A percentile compares a stretch with the other conserved stretches of the same genome.
phyloP scores from a whole-genome alignment of 2,329 filamentous ascomycete genomes.

The Trichothecium roseum region DNA sequence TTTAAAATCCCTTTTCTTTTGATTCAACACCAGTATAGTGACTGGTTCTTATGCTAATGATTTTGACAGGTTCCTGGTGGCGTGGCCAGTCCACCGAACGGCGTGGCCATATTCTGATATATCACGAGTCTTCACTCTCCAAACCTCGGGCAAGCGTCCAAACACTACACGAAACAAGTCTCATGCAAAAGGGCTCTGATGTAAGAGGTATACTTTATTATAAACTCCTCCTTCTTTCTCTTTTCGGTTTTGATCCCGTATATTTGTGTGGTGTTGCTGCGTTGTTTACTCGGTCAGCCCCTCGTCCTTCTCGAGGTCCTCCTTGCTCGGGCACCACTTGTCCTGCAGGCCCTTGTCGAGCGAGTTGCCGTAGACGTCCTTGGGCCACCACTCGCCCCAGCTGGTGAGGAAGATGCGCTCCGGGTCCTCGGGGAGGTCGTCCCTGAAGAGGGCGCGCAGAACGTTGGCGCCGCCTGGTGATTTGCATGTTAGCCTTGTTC shows the following conservation, averaged over 20 bases:
- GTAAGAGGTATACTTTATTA: too few species aligned
- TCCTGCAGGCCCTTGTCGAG: slow-evolving; percentile 38
- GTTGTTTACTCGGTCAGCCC: too few species aligned
- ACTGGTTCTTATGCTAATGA: slow-evolving; percentile 1
- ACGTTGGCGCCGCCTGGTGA: slow-evolving; percentile 35
- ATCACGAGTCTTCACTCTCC: too few species aligned
- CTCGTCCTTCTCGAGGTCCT: slow-evolving; percentile 36
- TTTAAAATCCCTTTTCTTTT: slow-evolving; percentile 7
- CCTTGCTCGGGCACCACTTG: slow-evolving; percentile 37
- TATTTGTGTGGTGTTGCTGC: too few species aligned
- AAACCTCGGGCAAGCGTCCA: too few species aligned
- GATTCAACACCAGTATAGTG: neutral
- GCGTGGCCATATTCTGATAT: slow-evolving; percentile 25
- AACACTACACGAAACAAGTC: too few species aligned
- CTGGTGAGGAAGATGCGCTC: slow-evolving; percentile 44
- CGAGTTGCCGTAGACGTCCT: slow-evolving; percentile 26
- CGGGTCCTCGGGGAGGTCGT: slow-evolving; percentile 38
- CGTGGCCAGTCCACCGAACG: slow-evolving; percentile 26
- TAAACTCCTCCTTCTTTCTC: too few species aligned
- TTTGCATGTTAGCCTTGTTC: too few species aligned
- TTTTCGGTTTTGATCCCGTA: too few species aligned
- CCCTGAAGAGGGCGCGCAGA: slow-evolving; percentile 29
- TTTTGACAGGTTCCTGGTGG: slow-evolving; percentile 19
- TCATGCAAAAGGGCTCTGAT: too few species aligned
- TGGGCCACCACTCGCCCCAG: slow-evolving; percentile 47